phyloP scores from a whole-genome alignment of 2,329 filamentous ascomycete species.

The Claviceps fusiformis region DNA sequence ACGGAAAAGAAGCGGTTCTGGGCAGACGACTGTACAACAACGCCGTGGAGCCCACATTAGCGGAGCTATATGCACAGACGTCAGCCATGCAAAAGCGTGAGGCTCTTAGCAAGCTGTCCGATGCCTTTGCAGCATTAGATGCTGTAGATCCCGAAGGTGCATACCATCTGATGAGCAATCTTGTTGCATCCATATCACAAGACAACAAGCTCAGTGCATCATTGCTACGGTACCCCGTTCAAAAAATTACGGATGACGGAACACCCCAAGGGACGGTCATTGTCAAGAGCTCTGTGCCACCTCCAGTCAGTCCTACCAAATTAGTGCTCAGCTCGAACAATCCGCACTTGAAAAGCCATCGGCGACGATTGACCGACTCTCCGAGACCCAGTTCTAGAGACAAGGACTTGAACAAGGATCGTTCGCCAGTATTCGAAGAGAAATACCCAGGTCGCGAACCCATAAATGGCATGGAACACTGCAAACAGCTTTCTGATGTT shows the following conservation, averaged over 20 bases:
- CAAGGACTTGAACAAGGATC: conserved; percentile 33
- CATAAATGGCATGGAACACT: conserved; percentile 75
- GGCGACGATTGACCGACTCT: conserved; percentile 44
- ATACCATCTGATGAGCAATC: conserved; percentile 67
- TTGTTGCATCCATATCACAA: conserved; percentile 59
- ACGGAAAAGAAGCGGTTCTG: conserved; percentile 68
- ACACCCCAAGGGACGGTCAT: conserved; percentile 43
- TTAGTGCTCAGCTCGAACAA: conserved; percentile 70
- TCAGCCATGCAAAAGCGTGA: conserved; percentile 56
- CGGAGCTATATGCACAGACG: conserved; percentile 76
- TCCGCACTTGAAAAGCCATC: conserved; percentile 70
- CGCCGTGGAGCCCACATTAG: conserved; percentile 68
- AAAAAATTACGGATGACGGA: conserved; percentile 27
- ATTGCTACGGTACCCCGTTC: conserved; percentile 28
- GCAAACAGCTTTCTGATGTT: conserved; percentile 76
- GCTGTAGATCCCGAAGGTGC: conserved; percentile 81
- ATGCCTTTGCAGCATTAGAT: conserved; percentile 76
- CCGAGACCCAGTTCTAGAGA: conserved; percentile 25
- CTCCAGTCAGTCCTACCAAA: conserved; percentile 39
- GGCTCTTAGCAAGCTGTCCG: conserved; percentile 67
- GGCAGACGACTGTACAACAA: conserved; percentile 72
- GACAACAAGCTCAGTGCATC: conserved; percentile 50
- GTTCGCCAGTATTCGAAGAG: conserved; percentile 32
- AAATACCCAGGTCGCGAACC: conserved; percentile 42
- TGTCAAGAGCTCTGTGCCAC: conserved; percentile 37